These are phyloP conservation scores for Ascochyta lentis DNA, from an alignment of 2,329 filamentous ascomycete genomes.

Conservation along the genomic window DNA sequence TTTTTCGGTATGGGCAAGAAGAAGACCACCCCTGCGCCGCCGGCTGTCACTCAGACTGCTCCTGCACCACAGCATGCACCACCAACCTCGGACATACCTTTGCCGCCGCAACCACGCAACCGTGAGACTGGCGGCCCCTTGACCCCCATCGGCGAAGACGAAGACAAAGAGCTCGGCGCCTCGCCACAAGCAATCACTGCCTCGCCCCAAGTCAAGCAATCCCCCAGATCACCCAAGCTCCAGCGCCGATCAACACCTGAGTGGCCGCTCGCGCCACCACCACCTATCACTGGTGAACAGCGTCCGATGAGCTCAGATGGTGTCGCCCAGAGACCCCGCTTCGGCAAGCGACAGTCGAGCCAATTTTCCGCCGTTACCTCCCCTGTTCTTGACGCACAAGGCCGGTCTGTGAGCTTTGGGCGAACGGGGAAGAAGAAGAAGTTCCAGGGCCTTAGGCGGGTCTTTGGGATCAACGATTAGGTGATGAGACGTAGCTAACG, in stretches of 20 bases:
- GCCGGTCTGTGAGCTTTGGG: slow-evolving; percentile 33
- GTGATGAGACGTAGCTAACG: slow-evolving; percentile 21
- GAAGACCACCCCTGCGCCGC: slow-evolving; percentile 55
- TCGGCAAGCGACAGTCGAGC: slow-evolving; percentile 34
- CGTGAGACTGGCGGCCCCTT: slow-evolving; percentile 34
- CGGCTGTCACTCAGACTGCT: not conserved
- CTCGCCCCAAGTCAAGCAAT: slow-evolving; percentile 29
- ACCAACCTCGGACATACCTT: slow-evolving; percentile 32
- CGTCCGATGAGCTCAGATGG: slow-evolving; percentile 45
- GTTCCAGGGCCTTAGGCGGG: slow-evolving; percentile 69
- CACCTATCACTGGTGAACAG: slow-evolving; percentile 28
- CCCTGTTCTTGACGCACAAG: slow-evolving; percentile 24
- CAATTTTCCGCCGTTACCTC: slow-evolving; percentile 27
- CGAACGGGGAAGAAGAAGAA: slow-evolving; percentile 65
- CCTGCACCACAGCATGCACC: slow-evolving; percentile 40
- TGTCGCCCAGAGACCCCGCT: slow-evolving; percentile 29
- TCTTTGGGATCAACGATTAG: slow-evolving; percentile 67
- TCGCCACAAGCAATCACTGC: slow-evolving; percentile 1
- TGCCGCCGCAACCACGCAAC: slow-evolving; percentile 38
- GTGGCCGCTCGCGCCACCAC: slow-evolving; percentile 58
- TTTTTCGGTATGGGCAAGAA: slow-evolving; percentile 67
- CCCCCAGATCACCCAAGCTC: slow-evolving; percentile 53
- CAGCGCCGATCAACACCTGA: slow-evolving; percentile 56
- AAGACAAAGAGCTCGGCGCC: slow-evolving; percentile 30
- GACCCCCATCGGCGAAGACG: slow-evolving; percentile 46